These are phyloP conservation scores for Theileria luwenshuni DNA, from an alignment of 169 alveolate species.

Conservation along the genomic window DNA sequence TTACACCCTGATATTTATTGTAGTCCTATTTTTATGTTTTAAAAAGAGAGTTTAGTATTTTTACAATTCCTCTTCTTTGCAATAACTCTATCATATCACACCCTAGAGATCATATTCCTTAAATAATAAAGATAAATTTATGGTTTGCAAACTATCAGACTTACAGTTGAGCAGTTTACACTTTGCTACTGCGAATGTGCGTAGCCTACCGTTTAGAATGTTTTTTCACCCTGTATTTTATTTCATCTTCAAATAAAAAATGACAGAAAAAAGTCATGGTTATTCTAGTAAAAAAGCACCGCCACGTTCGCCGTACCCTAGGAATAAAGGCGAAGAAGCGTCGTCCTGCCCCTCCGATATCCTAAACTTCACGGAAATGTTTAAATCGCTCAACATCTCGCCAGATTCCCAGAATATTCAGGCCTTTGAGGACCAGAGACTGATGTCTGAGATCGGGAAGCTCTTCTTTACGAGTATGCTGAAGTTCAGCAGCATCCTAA, in stretches of 20 bases:
- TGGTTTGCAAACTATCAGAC: neutral
- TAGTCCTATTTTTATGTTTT: neutral
- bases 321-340: neutral
- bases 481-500: slow-evolving; percentile 50
- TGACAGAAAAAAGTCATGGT: slow-evolving; percentile 10
- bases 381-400: neutral
- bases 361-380: slow-evolving; percentile 15
- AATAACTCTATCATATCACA: too few species aligned
- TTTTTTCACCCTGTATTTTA: neutral
- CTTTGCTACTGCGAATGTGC: slow-evolving; percentile 11
- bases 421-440: slow-evolving; percentile 27
- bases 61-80: too few species aligned
- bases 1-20: neutral
- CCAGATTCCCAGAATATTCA: neutral
- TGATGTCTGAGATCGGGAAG: slow-evolving; percentile 65
- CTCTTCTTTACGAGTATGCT: slow-evolving; percentile 60
- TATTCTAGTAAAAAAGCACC: neutral
- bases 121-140: slow-evolving; percentile 6
- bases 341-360: slow-evolving; percentile 1
- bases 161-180: neutral
- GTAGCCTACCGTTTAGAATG: slow-evolving; percentile 2
- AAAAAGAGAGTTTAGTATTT: too few species aligned
- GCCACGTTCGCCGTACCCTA: slow-evolving; percentile 8
- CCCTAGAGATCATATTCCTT: too few species aligned
- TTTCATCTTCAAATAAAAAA: neutral